phyloP scores from a whole-genome alignment of 208 protist genomes.

The Trypanosomatidae sp. region DNA sequence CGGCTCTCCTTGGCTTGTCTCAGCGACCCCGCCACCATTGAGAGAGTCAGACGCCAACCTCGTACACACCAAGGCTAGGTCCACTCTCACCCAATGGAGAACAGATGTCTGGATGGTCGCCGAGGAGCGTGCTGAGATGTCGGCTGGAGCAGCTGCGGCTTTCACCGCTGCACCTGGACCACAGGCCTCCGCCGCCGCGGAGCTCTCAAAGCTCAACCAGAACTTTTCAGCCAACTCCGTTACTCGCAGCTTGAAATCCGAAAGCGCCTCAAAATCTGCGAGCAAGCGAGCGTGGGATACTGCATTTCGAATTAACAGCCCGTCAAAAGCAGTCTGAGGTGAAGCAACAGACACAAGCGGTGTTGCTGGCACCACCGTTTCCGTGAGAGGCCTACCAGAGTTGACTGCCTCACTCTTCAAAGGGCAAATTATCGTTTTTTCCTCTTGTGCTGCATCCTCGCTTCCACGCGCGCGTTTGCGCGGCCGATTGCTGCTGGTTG shows the following conservation, averaged over 20 bases:
- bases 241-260: constrained; percentile 45
- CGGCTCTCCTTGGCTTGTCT: no score
- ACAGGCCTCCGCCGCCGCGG: not conserved
- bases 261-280: constrained; percentile 43
- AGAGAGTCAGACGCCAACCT: not conserved
- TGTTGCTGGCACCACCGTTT: not conserved
- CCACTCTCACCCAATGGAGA: constrained; percentile 6
- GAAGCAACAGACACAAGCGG: not conserved
- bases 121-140: not conserved
- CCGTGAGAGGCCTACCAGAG: no score
- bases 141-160: not conserved
- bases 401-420: no score
- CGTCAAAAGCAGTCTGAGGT: constrained; percentile 5
- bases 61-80: constrained; percentile 16
- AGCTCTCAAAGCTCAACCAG: constrained; percentile 38
- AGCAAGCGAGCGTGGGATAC: constrained; percentile 57
- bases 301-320: constrained; percentile 47
- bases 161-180: not conserved
- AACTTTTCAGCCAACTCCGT: constrained; percentile 30
- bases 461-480: no score
- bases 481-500: no score
- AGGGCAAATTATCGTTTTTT: no score
- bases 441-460: no score
- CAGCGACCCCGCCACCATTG: no score
- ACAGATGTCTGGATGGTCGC: no score